phyloP scores from a whole-genome alignment of 441 rosid genomes.

The Syzygium syzygioides region DNA sequence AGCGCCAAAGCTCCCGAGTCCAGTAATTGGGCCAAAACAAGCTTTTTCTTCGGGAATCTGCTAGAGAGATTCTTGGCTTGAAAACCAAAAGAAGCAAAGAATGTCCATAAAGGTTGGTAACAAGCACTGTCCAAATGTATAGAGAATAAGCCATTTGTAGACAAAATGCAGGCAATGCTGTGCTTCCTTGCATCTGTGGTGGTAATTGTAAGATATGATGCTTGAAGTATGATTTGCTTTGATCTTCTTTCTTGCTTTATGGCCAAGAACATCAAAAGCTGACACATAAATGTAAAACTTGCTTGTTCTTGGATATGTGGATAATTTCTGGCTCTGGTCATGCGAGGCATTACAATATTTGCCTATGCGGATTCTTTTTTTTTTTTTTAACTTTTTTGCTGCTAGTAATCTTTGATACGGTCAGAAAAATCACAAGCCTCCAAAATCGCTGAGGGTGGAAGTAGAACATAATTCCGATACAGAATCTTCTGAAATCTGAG shows the following conservation, averaged over 20 bases:
- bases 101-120: not conserved
- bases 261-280: not conserved
- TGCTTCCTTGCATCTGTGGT: not conserved
- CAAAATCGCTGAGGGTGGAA: not conserved
- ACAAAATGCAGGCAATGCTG: not conserved
- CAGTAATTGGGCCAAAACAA: conserved; percentile 65
- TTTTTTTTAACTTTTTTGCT: not conserved
- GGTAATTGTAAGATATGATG: not conserved
- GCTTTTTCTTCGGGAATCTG: conserved; percentile 82
- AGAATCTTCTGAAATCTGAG: not conserved
- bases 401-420: not conserved
- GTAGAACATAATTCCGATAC: not conserved
- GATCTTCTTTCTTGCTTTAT: not conserved
- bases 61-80: conserved; percentile 72
- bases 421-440: not conserved
- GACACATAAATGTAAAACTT: not conserved
- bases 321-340: not conserved
- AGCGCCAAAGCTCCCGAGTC: conserved; percentile 34
- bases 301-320: not conserved
- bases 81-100: not conserved
- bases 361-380: not conserved
- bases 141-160: not conserved
- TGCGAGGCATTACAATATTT: not conserved
- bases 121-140: conserved; percentile 7
- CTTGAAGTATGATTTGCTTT: not conserved